These are phyloP conservation scores for Scheffersomyces titani DNA, from an alignment of 1,139 yeast species.

Conservation along the genomic window DNA sequence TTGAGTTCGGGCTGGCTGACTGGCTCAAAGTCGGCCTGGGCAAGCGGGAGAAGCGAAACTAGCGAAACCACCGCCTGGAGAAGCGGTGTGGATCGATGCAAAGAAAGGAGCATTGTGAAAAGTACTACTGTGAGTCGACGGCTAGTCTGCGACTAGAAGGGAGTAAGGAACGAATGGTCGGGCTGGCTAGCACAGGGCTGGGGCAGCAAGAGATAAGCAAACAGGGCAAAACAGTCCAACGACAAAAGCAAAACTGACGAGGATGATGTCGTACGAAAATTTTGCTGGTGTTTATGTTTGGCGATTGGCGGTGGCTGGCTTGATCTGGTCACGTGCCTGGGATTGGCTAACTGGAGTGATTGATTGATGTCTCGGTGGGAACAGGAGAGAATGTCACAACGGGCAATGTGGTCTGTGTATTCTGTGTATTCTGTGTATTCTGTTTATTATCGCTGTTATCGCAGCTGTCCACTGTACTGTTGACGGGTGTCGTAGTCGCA, in stretches of 20 bases:
- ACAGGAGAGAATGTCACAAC: background rate
- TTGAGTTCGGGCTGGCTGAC: slow-evolving; percentile 32
- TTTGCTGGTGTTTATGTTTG: background rate
- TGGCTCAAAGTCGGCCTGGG: slow-evolving; percentile 6
- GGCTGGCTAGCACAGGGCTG: background rate
- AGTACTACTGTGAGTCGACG: background rate
- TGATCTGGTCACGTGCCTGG: background rate
- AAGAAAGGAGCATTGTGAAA: background rate
- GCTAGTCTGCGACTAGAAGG: background rate
- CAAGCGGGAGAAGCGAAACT: background rate
- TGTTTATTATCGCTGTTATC: background rate
- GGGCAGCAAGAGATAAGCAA: background rate
- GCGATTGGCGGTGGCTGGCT: background rate
- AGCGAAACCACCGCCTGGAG: background rate
- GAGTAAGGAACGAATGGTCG: background rate
- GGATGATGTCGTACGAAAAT: background rate
- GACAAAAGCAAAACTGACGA: background rate
- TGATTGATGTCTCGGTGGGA: background rate
- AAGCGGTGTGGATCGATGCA: background rate
- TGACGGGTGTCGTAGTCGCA: background rate
- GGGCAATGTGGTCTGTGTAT: background rate
- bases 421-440: background rate
- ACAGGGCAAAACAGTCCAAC: background rate
- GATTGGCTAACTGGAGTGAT: background rate
- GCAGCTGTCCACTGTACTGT: background rate